These are phyloP conservation scores for Lentinula edodes DNA, from an alignment of 768 basidiomycete genomes.

Conservation along the genomic window DNA sequence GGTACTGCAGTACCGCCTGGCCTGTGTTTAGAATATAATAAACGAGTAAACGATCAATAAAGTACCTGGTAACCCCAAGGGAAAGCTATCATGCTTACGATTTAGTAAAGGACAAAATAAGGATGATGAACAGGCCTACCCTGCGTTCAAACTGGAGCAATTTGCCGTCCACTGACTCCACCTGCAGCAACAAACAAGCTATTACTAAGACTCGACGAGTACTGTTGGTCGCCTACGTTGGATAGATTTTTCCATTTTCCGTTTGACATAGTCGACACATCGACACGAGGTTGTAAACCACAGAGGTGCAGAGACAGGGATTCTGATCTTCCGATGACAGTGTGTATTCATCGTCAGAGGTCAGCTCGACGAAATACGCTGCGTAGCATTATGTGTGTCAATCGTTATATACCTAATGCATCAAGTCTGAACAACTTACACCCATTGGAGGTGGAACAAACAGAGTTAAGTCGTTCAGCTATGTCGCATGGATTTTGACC, in stretches of 20 bases:
- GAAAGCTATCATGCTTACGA: background rate
- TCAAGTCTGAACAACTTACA: background rate
- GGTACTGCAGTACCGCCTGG: background rate
- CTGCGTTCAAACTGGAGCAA: background rate
- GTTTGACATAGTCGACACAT: constrained; percentile 4
- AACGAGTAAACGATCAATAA: background rate
- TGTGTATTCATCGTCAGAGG: background rate
- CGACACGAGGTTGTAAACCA: constrained; percentile 1
- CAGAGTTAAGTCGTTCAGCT: background rate
- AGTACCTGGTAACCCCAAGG: background rate
- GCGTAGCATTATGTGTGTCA: background rate
- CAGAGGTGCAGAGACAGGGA: background rate
- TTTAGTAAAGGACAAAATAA: background rate
- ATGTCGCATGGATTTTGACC: constrained; percentile 3
- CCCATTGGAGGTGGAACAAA: background rate
- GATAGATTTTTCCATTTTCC: background rate
- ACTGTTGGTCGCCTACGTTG: background rate
- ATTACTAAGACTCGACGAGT: background rate
- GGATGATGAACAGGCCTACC: background rate
- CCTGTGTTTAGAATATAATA: background rate
- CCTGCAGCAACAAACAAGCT: background rate
- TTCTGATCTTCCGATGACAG: constrained; percentile 1
- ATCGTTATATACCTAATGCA: background rate
- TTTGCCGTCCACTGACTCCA: background rate
- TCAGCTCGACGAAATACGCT: constrained; percentile 1